Evolutionary conservation across 2,329 filamentous ascomycete species (phyloP).

Genomic region (Colletotrichum noveboracense): DNA sequence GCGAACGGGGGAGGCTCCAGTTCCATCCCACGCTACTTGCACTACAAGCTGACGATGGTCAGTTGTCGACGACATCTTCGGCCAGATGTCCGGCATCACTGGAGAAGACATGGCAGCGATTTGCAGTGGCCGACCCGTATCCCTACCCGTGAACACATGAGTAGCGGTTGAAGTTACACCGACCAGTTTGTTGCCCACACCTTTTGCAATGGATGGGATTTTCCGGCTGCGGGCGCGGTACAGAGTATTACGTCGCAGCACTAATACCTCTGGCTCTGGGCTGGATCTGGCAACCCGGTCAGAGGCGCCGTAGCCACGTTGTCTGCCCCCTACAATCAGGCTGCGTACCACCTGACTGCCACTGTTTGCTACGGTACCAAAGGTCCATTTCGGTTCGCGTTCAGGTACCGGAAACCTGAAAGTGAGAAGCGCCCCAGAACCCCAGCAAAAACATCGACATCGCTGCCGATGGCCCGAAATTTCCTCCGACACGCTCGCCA

Average conservation of each 20-base stretch:
- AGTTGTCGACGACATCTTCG: background rate
- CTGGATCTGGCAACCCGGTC: background rate
- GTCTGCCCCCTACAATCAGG: background rate
- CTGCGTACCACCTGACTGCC: background rate
- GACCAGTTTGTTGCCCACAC: background rate
- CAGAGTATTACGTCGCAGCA: background rate
- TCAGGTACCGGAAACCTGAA: background rate
- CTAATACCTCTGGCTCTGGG: background rate
- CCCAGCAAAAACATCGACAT: constrained; percentile 1
- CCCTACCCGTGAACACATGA: background rate
- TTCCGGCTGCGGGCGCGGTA: background rate
- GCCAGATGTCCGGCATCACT: constrained; percentile 7
- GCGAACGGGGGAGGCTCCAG: constrained; percentile 1
- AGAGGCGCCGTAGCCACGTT: background rate
- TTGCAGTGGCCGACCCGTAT: background rate
- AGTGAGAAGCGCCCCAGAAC: background rate
- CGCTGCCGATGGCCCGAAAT: constrained; percentile 18
- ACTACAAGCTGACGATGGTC: background rate
- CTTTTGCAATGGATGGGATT: background rate
- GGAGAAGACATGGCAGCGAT: background rate
- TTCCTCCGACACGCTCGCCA: constrained; percentile 9
- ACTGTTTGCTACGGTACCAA: background rate
- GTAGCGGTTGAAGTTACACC: background rate
- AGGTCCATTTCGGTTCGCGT: background rate
- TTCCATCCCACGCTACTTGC: background rate